Evolutionary conservation across 2,329 filamentous ascomycete genomes (phyloP).

Genomic region (Aspergillus neoniger): DNA sequence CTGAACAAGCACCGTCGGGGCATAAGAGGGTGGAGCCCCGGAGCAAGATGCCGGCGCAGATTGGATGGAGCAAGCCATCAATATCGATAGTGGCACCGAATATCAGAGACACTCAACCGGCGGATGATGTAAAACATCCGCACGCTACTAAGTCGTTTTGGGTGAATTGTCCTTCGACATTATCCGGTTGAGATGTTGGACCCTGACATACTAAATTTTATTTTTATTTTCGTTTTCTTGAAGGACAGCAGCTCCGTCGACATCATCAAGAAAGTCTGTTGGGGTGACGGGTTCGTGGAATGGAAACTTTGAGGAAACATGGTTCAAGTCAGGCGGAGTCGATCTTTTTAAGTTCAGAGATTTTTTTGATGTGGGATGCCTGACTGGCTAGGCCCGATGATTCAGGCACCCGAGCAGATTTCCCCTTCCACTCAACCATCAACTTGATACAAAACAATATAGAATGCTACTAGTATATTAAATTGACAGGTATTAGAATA

Average conservation of each 20-base stretch:
- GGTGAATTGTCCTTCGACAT: too few species aligned
- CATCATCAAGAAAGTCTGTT: neutral
- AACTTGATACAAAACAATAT: too few species aligned
- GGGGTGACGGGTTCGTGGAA: neutral
- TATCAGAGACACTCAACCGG: neutral
- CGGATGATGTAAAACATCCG: slow-evolving; percentile 18
- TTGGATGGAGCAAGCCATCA: neutral
- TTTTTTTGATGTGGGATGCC: slow-evolving; percentile 19
- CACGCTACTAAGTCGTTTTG: neutral
- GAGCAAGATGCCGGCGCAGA: neutral
- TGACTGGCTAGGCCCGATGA: slow-evolving; percentile 14
- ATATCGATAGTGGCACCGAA: neutral
- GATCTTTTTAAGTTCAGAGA: slow-evolving; percentile 7
- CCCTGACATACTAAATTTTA: too few species aligned
- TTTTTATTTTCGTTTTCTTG: too few species aligned
- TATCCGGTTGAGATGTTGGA: too few species aligned
- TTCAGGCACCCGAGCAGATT: neutral
- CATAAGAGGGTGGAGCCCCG: neutral
- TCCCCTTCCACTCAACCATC: too few species aligned
- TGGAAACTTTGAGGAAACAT: neutral
- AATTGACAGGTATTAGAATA: neutral
- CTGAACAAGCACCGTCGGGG: neutral
- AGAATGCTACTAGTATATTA: neutral
- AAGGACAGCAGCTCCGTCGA: too few species aligned
- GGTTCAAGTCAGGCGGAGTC: neutral